These are phyloP conservation scores for Moelleriella libera DNA, from an alignment of 2,329 filamentous ascomycete species.

Conservation along the genomic window DNA sequence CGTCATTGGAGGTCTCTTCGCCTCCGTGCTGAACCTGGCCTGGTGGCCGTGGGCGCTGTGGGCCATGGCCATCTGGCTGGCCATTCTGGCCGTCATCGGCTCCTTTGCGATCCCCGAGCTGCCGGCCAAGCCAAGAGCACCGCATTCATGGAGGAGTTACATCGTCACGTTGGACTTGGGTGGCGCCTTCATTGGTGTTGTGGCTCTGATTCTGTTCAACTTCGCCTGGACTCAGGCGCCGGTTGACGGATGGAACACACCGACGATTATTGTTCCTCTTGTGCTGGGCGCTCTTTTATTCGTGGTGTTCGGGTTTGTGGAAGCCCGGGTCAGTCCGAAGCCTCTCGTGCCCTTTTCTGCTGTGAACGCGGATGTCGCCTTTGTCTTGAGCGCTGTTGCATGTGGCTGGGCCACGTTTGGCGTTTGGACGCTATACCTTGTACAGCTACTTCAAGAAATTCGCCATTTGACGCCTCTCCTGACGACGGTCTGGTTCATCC, in stretches of 20 bases:
- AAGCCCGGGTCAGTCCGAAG: constrained; percentile 27
- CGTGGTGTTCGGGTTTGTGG: constrained; percentile 40
- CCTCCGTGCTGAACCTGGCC: constrained; percentile 22
- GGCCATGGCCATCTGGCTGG: constrained; percentile 21
- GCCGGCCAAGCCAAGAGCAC: constrained; percentile 6
- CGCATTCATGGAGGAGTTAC: constrained; percentile 7
- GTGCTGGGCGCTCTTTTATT: constrained; percentile 42
- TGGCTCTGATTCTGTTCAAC: constrained; percentile 46
- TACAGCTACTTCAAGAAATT: constrained; percentile 31
- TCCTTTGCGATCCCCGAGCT: constrained; percentile 20
- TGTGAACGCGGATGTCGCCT: constrained; percentile 32
- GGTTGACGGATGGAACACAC: constrained; percentile 40
- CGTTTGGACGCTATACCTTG: constrained; percentile 37
- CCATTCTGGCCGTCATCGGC: constrained; percentile 16
- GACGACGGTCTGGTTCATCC: constrained; percentile 28
- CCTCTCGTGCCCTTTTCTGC: constrained; percentile 43
- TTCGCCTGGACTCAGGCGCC: constrained; percentile 55
- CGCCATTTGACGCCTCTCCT: constrained; percentile 27
- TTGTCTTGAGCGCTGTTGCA: constrained; percentile 39
- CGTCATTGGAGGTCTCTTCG: constrained; percentile 25
- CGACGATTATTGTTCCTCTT: constrained; percentile 41
- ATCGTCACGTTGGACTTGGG: constrained; percentile 22
- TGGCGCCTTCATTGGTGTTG: constrained; percentile 30
- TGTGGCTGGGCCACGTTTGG: constrained; percentile 42
- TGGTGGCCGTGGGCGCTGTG: constrained; percentile 38